Conservation (phyloP, 2,329 filamentous ascomycete genomes). For the Phaeosphaeriaceae sp. region DNA sequence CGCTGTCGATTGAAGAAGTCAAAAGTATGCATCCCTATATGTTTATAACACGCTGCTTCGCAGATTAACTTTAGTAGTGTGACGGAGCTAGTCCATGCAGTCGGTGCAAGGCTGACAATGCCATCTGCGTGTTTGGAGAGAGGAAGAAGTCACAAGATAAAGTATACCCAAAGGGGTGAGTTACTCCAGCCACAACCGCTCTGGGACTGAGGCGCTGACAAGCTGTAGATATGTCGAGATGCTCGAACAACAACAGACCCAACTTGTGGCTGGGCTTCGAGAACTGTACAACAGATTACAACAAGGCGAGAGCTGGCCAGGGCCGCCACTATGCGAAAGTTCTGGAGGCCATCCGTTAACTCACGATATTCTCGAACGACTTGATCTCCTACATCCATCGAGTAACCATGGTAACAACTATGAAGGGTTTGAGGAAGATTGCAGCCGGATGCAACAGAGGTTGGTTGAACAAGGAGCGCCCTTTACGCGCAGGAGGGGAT, state of each 20-base stretch:
- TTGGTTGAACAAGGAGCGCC: slow-evolving; percentile 61
- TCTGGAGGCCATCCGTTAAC: slow-evolving; percentile 65
- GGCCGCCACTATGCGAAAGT: slow-evolving; percentile 58
- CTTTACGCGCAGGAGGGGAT: slow-evolving; percentile 60
- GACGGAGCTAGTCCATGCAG: slow-evolving; percentile 67
- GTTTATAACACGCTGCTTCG: not conserved
- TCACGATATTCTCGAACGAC: slow-evolving; percentile 66
- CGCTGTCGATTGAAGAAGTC: slow-evolving; percentile 71
- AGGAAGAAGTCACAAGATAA: slow-evolving; percentile 71
- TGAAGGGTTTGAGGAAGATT: slow-evolving; percentile 65
- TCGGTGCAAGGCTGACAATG: slow-evolving; percentile 68
- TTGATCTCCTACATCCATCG: slow-evolving; percentile 62
- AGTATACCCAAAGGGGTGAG: slow-evolving; percentile 70
- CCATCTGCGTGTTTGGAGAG: slow-evolving; percentile 69
- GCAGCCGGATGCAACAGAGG: slow-evolving; percentile 60
- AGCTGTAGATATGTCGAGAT: slow-evolving; percentile 65
- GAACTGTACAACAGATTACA: slow-evolving; percentile 63
- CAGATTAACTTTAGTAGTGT: slow-evolving; percentile 52
- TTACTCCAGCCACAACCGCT: not conserved
- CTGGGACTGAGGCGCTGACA: slow-evolving; percentile 11
- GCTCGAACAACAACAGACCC: slow-evolving; percentile 69
- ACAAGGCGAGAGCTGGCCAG: slow-evolving; percentile 62
- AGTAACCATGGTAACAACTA: slow-evolving; percentile 54
- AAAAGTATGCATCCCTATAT: slow-evolving; percentile 59
- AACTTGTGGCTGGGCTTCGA: slow-evolving; percentile 66